Evolutionary conservation across 768 basidiomycete species (phyloP).

Genomic region (Leccinum variicolor): DNA sequence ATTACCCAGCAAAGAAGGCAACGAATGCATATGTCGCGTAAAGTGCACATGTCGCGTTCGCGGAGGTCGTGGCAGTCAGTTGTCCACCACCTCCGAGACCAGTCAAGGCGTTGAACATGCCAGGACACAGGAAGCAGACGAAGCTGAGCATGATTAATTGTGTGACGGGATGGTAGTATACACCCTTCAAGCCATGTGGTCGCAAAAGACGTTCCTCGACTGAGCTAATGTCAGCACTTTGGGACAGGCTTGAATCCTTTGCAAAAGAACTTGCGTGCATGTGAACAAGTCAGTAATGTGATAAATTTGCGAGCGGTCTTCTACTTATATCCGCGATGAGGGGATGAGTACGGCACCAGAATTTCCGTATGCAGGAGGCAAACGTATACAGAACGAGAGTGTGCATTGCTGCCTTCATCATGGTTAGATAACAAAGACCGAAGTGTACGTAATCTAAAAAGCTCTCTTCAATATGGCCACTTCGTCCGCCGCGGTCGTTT

Average conservation of each 20-base stretch:
- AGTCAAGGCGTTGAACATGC: conserved; percentile 74
- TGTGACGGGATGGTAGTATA: conserved; percentile 56
- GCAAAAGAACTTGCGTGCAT: background rate
- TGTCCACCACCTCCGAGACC: conserved; percentile 79
- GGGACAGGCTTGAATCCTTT: background rate
- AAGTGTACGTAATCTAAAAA: too few relatives aligned
- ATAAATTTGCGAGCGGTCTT: background rate
- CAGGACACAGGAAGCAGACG: conserved; percentile 55
- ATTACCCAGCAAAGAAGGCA: conserved; percentile 66
- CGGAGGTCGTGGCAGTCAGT: conserved; percentile 57
- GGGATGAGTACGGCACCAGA: background rate
- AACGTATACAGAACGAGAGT: background rate
- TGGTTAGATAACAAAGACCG: too few relatives aligned
- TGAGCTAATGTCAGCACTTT: background rate
- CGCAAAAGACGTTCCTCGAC: conserved; percentile 34
- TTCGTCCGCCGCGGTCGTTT: conserved; percentile 13
- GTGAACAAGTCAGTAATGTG: background rate
- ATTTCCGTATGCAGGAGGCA: background rate
- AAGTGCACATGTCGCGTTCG: conserved; percentile 67
- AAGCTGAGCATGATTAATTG: conserved; percentile 66
- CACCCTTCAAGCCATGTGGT: conserved; percentile 47
- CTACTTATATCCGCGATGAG: conserved; percentile 4
- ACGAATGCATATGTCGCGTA: conserved; percentile 58
- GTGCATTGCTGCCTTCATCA: too few relatives aligned
- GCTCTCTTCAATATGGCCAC: background rate